Base-by-base conservation (phyloP, 371 early-diverging fungal species). In the Mortierella sp. region DNA sequence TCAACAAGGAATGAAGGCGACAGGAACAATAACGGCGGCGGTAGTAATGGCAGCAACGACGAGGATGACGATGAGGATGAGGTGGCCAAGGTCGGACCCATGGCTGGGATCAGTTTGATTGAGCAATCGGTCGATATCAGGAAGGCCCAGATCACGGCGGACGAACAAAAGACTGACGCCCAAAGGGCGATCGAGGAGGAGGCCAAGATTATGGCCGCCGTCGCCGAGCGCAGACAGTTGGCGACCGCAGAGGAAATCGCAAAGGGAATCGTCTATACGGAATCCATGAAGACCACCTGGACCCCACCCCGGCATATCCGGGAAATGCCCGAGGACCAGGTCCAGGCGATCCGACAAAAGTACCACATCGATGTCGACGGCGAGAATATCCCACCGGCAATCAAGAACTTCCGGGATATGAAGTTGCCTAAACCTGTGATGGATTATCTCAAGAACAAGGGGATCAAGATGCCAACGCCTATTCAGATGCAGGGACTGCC, bases 401-500 rank as follows among this genome's bases (percentile, higher is more conserved):
- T 97, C 78, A 89, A 91, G 53, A 88, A 92, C 21, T 97, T 93
- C 76, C 87, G 92, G 84, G 93, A 95, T 57, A 95, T 96, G 93
- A 90, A 93, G 59, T 93, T 98, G 54, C 97, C 97, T 9, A 81
- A 89, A 57, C 91, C 93, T 1, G 91, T 99, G 43, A 81, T 98
- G 55, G 92, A 94, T 13, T 96, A 97, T 81, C 92, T 99, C 55
- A 89, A 92, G 84, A 88, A 89, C 24, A 95, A 95, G 75, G 95
- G 95, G 3, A 99, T 98, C 89, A 90, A 91, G 19, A 89, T 91
- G 50, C 99, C 99, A 0, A 98, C 99, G 26, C 95, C 98, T 26
- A 99, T 99, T 88, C 99, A 99, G 90, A 93, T 97, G 69, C 99
- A 99, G 88, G 99, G 98, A 50, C 79, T 95, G 53, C 93, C 96